A percentile compares a stretch with the other conserved stretches of the same genome.
Evolutionary conservation across 2,329 filamentous ascomycete species (phyloP).

Genomic region (Fusarium transvaalense): DNA sequence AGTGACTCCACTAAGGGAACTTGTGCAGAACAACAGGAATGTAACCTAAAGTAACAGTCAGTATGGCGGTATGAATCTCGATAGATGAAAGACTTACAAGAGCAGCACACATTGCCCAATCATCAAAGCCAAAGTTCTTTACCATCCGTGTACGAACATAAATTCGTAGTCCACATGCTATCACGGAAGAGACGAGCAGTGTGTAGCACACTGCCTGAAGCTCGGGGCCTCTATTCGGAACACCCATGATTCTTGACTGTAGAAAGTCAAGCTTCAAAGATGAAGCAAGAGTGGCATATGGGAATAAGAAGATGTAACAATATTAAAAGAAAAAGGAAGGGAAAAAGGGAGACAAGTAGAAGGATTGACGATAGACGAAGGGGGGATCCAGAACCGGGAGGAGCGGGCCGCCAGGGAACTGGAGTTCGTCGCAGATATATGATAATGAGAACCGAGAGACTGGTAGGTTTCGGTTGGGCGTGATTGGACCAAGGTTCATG

Average conservation of each 20-base stretch:
- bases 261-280: not conserved
- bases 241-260: constrained; percentile 38
- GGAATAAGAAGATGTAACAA: constrained; percentile 8
- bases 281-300: not conserved
- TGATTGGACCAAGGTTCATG: not conserved
- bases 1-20: constrained; percentile 53
- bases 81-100: constrained; percentile 42
- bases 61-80: too few relatives aligned
- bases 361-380: constrained; percentile 28
- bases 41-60: constrained; percentile 44
- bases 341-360: constrained; percentile 5
- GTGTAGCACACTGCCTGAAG: constrained; percentile 52
- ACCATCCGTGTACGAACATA: constrained; percentile 54
- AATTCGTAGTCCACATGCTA: constrained; percentile 50
- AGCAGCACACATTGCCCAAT: constrained; percentile 56
- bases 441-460: constrained; percentile 6
- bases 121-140: constrained; percentile 56
- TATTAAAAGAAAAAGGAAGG: not conserved
- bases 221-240: constrained; percentile 52
- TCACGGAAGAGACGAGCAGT: constrained; percentile 46
- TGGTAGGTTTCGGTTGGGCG: constrained; percentile 2
- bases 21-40: constrained; percentile 55
- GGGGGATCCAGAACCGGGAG: constrained; percentile 26
- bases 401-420: constrained; percentile 29
- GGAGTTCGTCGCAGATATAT: constrained; percentile 38